Conservation (phyloP, 1,284 basidiomycete species). For the Boletellus deceptivus region DNA sequence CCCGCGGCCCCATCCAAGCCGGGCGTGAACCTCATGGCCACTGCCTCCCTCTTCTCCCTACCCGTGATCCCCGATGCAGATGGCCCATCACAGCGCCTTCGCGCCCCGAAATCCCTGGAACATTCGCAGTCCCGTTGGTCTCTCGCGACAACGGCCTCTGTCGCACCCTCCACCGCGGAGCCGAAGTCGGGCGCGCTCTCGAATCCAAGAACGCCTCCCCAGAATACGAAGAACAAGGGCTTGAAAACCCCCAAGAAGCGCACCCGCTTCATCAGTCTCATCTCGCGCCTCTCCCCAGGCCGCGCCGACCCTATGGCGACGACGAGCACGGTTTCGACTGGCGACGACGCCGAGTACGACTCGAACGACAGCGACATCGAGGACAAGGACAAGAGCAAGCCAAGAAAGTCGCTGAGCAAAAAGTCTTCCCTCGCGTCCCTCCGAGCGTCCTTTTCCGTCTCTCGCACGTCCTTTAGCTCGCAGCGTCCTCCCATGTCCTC, state of each 20-base stretch:
- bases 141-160: constrained; percentile 25
- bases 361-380: constrained; percentile 26
- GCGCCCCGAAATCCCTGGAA: constrained; percentile 7
- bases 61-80: not conserved
- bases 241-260: constrained; percentile 31
- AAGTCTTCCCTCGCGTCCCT: constrained; percentile 33
- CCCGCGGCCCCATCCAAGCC: no score
- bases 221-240: constrained; percentile 23
- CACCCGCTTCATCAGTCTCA: constrained; percentile 33
- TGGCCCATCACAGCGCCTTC: constrained; percentile 8
- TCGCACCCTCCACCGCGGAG: constrained; percentile 16
- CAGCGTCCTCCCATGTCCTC: constrained; percentile 25
- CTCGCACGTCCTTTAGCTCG: constrained; percentile 30
- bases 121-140: constrained; percentile 33
- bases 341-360: constrained; percentile 22
- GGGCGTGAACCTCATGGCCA: no score
- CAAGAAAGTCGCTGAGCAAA: constrained; percentile 23
- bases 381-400: constrained; percentile 14
- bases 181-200: constrained; percentile 1
- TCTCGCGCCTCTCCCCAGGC: constrained; percentile 31
- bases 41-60: no score
- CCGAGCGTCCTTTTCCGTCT: constrained; percentile 31
- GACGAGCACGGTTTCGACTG: not conserved
- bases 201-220: constrained; percentile 8
- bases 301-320: constrained; percentile 19